A percentile compares a stretch with the other conserved stretches of the same genome.
phyloP scores from a whole-genome alignment of 805 yeast genomes.

The Geotrichum ghanense region DNA sequence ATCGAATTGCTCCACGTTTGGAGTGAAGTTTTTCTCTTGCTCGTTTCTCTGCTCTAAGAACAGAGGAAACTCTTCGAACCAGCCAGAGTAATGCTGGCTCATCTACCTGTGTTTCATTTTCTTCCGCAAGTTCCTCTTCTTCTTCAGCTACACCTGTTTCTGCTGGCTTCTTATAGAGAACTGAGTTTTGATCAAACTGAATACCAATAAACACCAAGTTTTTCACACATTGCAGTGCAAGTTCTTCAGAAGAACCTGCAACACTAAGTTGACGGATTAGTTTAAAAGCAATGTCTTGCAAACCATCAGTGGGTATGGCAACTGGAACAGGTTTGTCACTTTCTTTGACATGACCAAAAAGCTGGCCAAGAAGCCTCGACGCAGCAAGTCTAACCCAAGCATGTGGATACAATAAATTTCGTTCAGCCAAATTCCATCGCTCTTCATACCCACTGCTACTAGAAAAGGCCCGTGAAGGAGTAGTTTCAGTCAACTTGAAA shows the following conservation, averaged over 20 bases:
- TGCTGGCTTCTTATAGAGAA: conserved; percentile 14
- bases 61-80: conserved; percentile 45
- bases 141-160: conserved; percentile 15
- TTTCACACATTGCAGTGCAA: conserved; percentile 55
- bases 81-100: conserved; percentile 39
- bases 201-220: conserved; percentile 50
- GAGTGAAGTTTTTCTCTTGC: conserved; percentile 42
- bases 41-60: conserved; percentile 55
- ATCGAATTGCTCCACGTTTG: conserved; percentile 59
- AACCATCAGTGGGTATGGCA: conserved; percentile 32
- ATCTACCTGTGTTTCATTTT: conserved; percentile 1
- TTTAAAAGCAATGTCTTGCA: conserved; percentile 54
- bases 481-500: conserved; percentile 24
- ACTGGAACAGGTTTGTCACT: conserved; percentile 9
- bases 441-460: conserved; percentile 20
- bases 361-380: conserved; percentile 42
- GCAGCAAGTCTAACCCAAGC: conserved; percentile 77
- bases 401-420: conserved; percentile 69
- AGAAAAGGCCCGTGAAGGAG: conserved; percentile 22
- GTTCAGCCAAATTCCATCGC: conserved; percentile 43
- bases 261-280: conserved; percentile 73
- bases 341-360: conserved; percentile 33
- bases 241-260: conserved; percentile 51
- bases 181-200: conserved; percentile 44
- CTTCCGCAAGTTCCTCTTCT: conserved; percentile 21